Conservation (phyloP, 768 basidiomycete genomes). For the Russula virescens region DNA sequence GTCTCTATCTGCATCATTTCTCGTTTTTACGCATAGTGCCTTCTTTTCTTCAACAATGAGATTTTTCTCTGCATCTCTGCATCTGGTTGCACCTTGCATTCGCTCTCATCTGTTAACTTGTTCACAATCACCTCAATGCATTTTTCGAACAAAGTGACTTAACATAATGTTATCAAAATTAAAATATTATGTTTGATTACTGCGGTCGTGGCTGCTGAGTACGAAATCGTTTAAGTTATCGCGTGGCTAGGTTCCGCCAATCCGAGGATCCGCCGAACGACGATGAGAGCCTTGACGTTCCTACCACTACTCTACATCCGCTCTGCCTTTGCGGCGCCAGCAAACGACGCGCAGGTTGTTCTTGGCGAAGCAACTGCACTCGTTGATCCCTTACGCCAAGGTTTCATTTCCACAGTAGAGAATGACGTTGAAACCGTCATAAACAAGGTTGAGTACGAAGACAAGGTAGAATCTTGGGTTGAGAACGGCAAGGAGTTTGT, state of each 20-base stretch:
- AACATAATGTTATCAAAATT: conserved; percentile 18
- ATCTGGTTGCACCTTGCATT: conserved; percentile 10
- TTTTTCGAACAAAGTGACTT: not conserved
- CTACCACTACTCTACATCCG: conserved; percentile 35
- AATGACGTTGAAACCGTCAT: conserved; percentile 34
- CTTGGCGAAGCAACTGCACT: conserved; percentile 31
- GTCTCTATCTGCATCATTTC: conserved; percentile 22
- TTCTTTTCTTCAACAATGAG: conserved; percentile 4
- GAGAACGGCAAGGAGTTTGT: conserved; percentile 61
- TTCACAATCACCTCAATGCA: not conserved
- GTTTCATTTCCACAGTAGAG: conserved; percentile 18
- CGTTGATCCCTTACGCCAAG: conserved; percentile 20
- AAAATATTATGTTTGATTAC: not conserved
- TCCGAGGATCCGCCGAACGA: conserved; percentile 14
- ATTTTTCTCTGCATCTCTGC: conserved; percentile 7
- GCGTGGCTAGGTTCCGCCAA: too few relatives aligned
- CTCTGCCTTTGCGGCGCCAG: conserved; percentile 35
- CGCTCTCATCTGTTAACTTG: conserved; percentile 12
- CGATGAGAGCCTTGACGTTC: conserved; percentile 38
- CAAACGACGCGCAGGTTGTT: conserved; percentile 42
- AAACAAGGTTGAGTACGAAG: conserved; percentile 40
- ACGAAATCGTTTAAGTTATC: not conserved
- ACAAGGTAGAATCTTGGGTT: conserved; percentile 50
- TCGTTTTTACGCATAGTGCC: conserved; percentile 17
- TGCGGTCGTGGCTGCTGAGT: not conserved